Evolutionary conservation across 768 basidiomycete species (phyloP).

Genomic region (Mycena chlorophos): DNA sequence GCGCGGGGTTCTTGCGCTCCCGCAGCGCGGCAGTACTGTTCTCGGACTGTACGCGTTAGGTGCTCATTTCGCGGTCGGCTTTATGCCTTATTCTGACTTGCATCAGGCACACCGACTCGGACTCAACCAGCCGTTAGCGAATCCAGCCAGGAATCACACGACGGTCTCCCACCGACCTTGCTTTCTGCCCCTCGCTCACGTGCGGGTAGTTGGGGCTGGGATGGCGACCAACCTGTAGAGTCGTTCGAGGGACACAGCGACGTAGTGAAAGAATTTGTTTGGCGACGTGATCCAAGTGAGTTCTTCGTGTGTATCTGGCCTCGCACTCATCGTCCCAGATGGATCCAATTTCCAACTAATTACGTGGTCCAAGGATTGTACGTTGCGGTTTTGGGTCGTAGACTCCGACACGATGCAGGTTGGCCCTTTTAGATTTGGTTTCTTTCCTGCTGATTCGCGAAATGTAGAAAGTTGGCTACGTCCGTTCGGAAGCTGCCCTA

Average conservation of each 20-base stretch:
- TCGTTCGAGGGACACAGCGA: conserved; percentile 87
- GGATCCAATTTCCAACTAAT: conserved; percentile 58
- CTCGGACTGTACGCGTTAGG: conserved; percentile 78
- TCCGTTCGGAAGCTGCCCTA: conserved; percentile 3
- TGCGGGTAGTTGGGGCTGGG: conserved; percentile 13
- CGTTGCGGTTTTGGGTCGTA: conserved; percentile 89
- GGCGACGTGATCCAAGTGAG: conserved; percentile 69
- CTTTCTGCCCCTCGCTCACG: conserved; percentile 6
- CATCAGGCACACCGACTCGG: background rate
- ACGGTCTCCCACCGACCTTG: conserved; percentile 21
- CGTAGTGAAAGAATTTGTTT: conserved; percentile 97
- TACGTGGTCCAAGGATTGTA: conserved; percentile 85
- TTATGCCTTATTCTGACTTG: background rate
- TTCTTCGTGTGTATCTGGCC: conserved; percentile 5
- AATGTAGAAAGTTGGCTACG: conserved; percentile 52
- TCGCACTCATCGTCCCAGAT: conserved; percentile 23
- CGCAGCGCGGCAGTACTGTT: conserved; percentile 82
- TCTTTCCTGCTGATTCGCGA: conserved; percentile 14
- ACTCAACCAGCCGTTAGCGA: background rate
- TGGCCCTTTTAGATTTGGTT: background rate
- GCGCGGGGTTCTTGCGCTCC: conserved; percentile 79
- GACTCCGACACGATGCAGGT: conserved; percentile 70
- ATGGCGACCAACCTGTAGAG: conserved; percentile 55
- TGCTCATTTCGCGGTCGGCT: conserved; percentile 22
- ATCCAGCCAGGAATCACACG: background rate